Evolutionary conservation across 176 grass and related monocot species (phyloP).

Genomic region (Eragrostis curvula): DNA sequence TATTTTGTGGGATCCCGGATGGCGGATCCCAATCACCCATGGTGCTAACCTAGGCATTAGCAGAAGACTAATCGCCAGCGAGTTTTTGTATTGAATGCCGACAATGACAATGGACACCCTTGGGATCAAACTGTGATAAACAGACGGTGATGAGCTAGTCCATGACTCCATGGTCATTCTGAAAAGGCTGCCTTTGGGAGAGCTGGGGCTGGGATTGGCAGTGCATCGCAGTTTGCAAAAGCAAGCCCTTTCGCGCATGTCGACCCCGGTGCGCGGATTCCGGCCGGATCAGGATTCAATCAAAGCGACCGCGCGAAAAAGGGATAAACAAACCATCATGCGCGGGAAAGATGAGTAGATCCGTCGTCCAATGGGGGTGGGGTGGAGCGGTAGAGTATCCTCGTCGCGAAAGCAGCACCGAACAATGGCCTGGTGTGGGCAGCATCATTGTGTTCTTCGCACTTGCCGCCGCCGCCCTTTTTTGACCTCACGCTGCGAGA

Average conservation of each 20-base stretch:
- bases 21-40: no score
- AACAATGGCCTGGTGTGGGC: neutral
- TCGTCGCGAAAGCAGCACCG: neutral
- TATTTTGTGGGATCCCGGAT: no score
- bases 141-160: neutral
- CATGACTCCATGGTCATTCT: no score
- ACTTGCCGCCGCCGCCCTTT: conserved; percentile 3
- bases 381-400: no score
- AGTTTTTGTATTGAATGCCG: no score
- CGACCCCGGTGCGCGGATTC: conserved; percentile 17
- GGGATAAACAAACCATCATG: neutral
- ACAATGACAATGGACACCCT: no score
- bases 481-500: neutral
- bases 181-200: no score
- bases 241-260: no score
- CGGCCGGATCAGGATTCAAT: conserved; percentile 26
- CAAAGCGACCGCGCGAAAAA: neutral
- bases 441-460: neutral
- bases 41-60: neutral
- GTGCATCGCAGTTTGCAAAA: no score
- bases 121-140: neutral
- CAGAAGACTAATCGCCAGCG: no score
- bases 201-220: no score
- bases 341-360: no score
- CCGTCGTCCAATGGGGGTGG: neutral